Conservation (phyloP, 2,329 filamentous ascomycete genomes). For the Fusarium multiceps region DNA sequence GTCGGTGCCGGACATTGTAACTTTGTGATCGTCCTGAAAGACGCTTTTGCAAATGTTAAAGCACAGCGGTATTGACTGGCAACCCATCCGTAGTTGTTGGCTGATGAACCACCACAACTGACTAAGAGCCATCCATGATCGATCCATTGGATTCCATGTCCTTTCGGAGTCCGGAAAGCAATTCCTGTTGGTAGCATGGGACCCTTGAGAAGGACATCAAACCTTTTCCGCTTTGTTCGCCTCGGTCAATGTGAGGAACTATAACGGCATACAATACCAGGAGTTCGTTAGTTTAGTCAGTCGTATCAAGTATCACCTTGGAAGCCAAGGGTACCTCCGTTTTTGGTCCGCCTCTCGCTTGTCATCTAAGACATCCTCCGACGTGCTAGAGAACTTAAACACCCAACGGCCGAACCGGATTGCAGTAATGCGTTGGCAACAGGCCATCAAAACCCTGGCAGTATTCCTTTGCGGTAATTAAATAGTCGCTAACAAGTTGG, state of each 20-base stretch:
- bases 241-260: neutral
- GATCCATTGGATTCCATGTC: conserved; percentile 5
- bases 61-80: neutral
- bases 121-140: conserved; percentile 7
- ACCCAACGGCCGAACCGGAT: conserved; percentile 35
- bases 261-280: neutral
- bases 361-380: conserved; percentile 21
- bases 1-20: conserved; percentile 17
- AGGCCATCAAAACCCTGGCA: conserved; percentile 24
- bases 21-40: conserved; percentile 14
- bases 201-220: conserved; percentile 25
- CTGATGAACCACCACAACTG: neutral
- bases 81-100: neutral
- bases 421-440: conserved; percentile 19
- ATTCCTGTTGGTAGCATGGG: conserved; percentile 32
- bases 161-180: conserved; percentile 4
- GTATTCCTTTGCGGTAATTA: conserved; percentile 34
- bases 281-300: neutral
- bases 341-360: neutral
- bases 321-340: neutral
- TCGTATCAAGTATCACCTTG: neutral
- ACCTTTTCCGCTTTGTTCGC: conserved; percentile 8
- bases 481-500: conserved; percentile 33
- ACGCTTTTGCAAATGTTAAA: neutral
- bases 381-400: conserved; percentile 18